Base-by-base conservation (phyloP, 2,329 filamentous ascomycete species). In the Claviceps sp. region DNA sequence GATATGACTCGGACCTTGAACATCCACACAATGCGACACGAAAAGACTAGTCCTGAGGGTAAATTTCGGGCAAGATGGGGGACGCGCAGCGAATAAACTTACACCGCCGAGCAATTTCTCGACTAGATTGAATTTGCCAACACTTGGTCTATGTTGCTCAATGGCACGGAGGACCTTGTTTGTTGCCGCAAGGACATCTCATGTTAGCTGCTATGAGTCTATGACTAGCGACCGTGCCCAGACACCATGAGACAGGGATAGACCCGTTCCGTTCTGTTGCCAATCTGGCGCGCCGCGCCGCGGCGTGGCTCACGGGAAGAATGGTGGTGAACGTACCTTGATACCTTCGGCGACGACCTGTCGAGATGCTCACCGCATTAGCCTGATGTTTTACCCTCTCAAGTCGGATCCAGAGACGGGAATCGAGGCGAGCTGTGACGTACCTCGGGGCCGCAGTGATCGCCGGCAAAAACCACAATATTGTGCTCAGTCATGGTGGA, bases 61-160 rank as follows among this genome's bases (percentile, higher is more conserved):
- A 11, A 38, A 46, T 30, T 4, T 54, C 59, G 51, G 46, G 43
- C 49, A 38, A 14, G 22, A 45, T 4, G 43, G 5, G 11, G 13
- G 42, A 14, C 11, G n/a, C 24, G 34, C 26, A 26, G 36, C 47
- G 34, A 48, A 40, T 22, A 40, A 55, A 79, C 85, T 72, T 78
- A 93, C 89, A 62, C 90, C 90, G 62, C 90, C 90, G 52, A 96
- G 79, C 56, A 93, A 76, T 66, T 95, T 88, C 53, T 94, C 81
- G 67, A 95, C 81, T 62, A 95, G 84, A 67, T 93, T 88, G 74
- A 96, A 94, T 61, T 83, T 82, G 65, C 72, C 74, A 56, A 86
- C 76, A 60, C 84, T 78, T 56, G 82, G 77, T 63, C 80, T 82
- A 60, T 74, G 71, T 61, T 81, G 78, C 72, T 94, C 85, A 55